Base-by-base conservation (phyloP, 1,284 basidiomycete species). In the Moesziomyces sp. region DNA sequence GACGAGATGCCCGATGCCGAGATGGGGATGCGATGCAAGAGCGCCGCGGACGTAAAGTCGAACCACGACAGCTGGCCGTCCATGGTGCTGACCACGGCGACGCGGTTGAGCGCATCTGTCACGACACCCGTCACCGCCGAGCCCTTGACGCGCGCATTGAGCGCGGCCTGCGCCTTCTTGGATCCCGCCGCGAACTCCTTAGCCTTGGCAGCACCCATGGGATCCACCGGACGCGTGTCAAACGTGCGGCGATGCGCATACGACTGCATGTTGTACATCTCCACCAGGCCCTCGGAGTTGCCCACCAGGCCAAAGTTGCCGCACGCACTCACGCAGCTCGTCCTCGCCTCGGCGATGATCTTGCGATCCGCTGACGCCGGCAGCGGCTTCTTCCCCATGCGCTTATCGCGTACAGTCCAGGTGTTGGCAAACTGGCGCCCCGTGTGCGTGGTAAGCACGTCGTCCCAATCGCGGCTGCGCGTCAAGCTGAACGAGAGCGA, bases 401-500 rank as follows among this genome's bases (percentile, higher is more conserved):
- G 65, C 64, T 80, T 80, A 60, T 83, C 78, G 16, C 78, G 52
- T 18, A 77, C 76, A 0, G 74, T 79, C 81, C 81, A 83, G 4
- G 80, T 78, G 54, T 79, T 74, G 24, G 55, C 58, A 46, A 66
- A 60, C 52, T 65, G 50, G n/a, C 57, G 67, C 19, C 93, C 92
- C 1, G 89, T 87, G 83, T 98, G 96, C 0, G 90, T 90, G 10
- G 96, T 95, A 6, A 99, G 85, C 45, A 99, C 91, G 79, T 99
- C 94, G 81, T 98, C 96, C 97, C 97, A 99, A 76, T 99, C 95
- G 83, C 94, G 95, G 19, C 93, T 88, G 23, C 94, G 89, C 5
- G 91, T 88, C 3, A 89, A 88, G 5, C 93, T 94, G 85, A 90
- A 91, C 0, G 93, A 90, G 11, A 98, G 85, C 9, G 91, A 88